These are phyloP conservation scores for Bipolaris gigantea DNA, from an alignment of 2,329 filamentous ascomycete genomes.

Conservation along the genomic window DNA sequence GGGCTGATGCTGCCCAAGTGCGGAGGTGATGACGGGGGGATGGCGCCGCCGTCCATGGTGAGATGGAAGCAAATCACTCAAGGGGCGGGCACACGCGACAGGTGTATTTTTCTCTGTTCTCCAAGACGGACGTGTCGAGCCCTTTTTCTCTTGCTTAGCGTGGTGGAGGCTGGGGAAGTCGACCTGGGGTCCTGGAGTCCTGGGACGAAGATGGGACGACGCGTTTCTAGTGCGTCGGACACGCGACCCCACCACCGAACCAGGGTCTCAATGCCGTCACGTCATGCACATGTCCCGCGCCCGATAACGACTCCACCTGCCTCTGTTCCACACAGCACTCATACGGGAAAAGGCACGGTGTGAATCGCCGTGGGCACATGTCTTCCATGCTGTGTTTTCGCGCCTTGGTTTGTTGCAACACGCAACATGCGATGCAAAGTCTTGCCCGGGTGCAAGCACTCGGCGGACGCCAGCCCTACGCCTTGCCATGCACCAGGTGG, in stretches of 20 bases:
- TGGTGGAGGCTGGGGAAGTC: neutral
- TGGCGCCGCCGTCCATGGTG: conserved; percentile 29
- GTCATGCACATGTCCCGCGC: conserved; percentile 17
- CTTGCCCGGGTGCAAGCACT: neutral
- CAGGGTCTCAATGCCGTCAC: conserved; percentile 23
- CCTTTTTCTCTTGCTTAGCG: neutral
- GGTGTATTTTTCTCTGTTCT: neutral
- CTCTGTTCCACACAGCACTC: neutral
- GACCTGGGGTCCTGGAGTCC: too few relatives aligned
- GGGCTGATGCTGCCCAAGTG: conserved; percentile 24
- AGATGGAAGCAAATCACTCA: neutral
- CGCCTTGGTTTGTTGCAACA: neutral
- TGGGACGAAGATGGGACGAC: conserved; percentile 11
- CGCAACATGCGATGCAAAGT: neutral
- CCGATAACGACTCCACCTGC: conserved; percentile 23
- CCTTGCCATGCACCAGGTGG: neutral
- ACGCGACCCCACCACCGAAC: conserved; percentile 21
- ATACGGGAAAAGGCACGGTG: neutral
- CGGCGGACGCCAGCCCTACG: neutral
- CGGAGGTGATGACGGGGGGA: conserved; percentile 29
- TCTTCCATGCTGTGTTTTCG: neutral
- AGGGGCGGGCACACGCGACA: neutral
- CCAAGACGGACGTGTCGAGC: neutral
- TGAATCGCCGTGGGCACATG: too few relatives aligned
- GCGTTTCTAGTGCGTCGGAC: conserved; percentile 15